A percentile compares a stretch with the other conserved stretches of the same genome.
Conservation (phyloP, 495 filamentous ascomycete species). For the Aspergillus hancockii region DNA sequence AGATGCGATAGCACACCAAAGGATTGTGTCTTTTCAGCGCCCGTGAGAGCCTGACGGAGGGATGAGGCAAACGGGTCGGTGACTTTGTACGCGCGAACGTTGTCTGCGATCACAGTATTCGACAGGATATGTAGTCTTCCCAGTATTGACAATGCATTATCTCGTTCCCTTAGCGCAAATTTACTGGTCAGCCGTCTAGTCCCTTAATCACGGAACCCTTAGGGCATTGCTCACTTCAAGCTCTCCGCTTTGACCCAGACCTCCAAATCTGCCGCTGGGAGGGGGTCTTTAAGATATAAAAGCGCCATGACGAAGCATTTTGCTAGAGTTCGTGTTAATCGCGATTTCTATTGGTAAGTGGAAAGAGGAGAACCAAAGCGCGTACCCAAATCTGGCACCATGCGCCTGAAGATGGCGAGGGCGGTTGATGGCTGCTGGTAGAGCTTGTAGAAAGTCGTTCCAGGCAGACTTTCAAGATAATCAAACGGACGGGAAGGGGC, state of each 20-base stretch:
- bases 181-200: not conserved
- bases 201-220: not conserved
- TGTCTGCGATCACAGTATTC: slow-evolving; percentile 56
- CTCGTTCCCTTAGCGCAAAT: slow-evolving; percentile 59
- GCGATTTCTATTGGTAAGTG: slow-evolving; percentile 7
- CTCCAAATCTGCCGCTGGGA: slow-evolving; percentile 75
- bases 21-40: slow-evolving; percentile 78
- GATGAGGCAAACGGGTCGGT: slow-evolving; percentile 74
- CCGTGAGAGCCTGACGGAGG: slow-evolving; percentile 80
- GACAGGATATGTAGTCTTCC: slow-evolving; percentile 80
- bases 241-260: slow-evolving; percentile 77
- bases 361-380: slow-evolving; percentile 12
- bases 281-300: slow-evolving; percentile 78
- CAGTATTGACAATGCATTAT: slow-evolving; percentile 78
- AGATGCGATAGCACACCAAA: slow-evolving; percentile 80
- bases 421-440: slow-evolving; percentile 96
- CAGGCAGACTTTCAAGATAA: slow-evolving; percentile 86
- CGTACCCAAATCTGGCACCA: slow-evolving; percentile 88
- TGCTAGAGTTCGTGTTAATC: slow-evolving; percentile 53
- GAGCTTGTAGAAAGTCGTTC: slow-evolving; percentile 81
- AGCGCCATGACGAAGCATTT: slow-evolving; percentile 95
- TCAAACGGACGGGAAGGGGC: slow-evolving; percentile 69
- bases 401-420: slow-evolving; percentile 93
- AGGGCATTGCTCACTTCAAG: slow-evolving; percentile 51
- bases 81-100: slow-evolving; percentile 66